These are phyloP conservation scores for Cucumis cinereus DNA, from an alignment of 306 rosid species.

Conservation along the genomic window DNA sequence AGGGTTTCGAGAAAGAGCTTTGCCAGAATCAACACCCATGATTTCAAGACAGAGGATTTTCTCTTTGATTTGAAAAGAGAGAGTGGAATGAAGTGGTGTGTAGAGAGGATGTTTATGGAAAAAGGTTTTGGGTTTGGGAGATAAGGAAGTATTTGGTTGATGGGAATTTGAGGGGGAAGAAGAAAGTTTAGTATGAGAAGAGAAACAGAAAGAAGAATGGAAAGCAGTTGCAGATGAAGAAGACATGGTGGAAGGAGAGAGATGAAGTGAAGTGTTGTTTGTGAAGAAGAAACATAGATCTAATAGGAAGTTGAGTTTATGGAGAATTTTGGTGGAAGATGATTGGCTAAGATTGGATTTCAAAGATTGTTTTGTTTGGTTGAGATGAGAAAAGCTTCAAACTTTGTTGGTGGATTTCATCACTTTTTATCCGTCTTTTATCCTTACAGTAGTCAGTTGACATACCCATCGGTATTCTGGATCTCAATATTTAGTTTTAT, in stretches of 20 bases:
- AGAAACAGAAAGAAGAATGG: constrained; percentile 43
- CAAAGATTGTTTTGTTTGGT: constrained; percentile 10
- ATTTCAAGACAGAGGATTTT: constrained; percentile 86
- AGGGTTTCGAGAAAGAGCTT: constrained; percentile 70
- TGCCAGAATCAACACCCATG: constrained; percentile 79
- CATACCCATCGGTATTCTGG: background rate
- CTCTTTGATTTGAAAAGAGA: constrained; percentile 70
- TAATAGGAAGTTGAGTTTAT: background rate
- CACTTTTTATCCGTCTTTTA: background rate
- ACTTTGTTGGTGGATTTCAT: background rate
- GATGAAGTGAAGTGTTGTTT: background rate
- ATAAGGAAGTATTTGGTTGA: constrained; percentile 17
- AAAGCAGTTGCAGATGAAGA: constrained; percentile 27
- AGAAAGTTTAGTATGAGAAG: constrained; percentile 37
- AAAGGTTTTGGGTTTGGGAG: constrained; percentile 43
- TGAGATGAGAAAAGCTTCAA: background rate
- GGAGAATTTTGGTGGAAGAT: constrained; percentile 6
- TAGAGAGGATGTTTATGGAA: constrained; percentile 69
- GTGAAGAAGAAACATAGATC: background rate
- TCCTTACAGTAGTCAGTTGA: background rate
- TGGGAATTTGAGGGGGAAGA: constrained; percentile 16
- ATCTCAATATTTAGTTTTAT: background rate
- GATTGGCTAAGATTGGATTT: constrained; percentile 32
- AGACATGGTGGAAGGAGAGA: constrained; percentile 25
- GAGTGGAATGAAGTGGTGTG: constrained; percentile 33